A percentile compares a stretch with the other conserved stretches of the same genome.
phyloP scores from a whole-genome alignment of 176 grass and related monocot genomes.

The Coix lacrymajobi region DNA sequence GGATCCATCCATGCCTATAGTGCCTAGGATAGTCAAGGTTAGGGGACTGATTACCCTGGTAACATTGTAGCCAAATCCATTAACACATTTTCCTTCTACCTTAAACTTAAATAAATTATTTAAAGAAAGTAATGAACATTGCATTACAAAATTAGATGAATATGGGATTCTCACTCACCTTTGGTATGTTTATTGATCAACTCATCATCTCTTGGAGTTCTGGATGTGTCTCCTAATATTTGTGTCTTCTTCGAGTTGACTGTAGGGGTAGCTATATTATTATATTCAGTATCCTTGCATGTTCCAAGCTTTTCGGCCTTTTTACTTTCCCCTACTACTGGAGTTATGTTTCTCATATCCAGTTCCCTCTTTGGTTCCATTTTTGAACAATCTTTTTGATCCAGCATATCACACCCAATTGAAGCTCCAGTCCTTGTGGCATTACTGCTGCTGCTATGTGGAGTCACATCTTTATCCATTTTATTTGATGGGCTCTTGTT shows the following conservation, averaged over 20 bases:
- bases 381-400: slow-evolving; percentile 5
- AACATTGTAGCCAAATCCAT: background rate
- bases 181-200: background rate
- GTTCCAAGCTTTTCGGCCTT: background rate
- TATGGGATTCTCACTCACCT: slow-evolving; percentile 18
- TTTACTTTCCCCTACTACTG: background rate
- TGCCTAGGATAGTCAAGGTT: background rate
- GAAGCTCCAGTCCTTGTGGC: background rate
- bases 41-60: background rate
- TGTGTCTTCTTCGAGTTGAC: slow-evolving; percentile 5
- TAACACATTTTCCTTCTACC: background rate
- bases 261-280: background rate
- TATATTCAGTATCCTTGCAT: background rate
- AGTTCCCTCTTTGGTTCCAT: background rate
- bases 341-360: background rate
- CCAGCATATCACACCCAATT: background rate
- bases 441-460: slow-evolving; percentile 7
- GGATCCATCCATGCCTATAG: background rate
- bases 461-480: background rate
- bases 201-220: background rate
- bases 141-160: background rate
- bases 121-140: background rate
- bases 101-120: background rate
- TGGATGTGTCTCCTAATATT: slow-evolving; percentile 1
- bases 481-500: slow-evolving; percentile 5